phyloP scores from a whole-genome alignment of 2,329 filamentous ascomycete species.

The Blumeria graminis region DNA sequence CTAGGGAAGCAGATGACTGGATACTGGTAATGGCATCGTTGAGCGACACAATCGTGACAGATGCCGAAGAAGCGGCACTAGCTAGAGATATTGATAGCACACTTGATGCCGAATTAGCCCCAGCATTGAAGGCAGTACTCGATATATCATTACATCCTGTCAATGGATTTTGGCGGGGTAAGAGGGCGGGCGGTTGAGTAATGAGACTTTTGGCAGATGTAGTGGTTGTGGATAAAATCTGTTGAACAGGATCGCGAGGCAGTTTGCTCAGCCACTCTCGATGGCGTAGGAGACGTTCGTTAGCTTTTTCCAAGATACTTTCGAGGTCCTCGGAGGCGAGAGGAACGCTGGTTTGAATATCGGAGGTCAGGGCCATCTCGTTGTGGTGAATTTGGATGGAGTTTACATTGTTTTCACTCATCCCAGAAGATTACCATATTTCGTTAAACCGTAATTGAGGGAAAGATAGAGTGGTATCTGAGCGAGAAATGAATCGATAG shows the following conservation, averaged over 20 bases:
- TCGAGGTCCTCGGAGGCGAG: background rate
- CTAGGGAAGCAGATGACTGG: background rate
- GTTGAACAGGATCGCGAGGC: background rate
- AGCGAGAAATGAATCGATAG: no score
- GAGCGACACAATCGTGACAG: slow-evolving; percentile 1
- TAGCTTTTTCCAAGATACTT: slow-evolving; percentile 1
- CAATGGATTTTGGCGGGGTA: background rate
- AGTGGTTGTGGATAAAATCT: background rate
- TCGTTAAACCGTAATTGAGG: no score
- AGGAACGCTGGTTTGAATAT: background rate
- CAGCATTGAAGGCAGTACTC: background rate
- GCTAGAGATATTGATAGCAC: slow-evolving; percentile 1
- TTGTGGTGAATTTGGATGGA: no score
- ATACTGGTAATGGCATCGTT: background rate
- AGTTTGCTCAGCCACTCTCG: background rate
- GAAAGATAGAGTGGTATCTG: no score
- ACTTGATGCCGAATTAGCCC: background rate
- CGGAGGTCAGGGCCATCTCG: no score
- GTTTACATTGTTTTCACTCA: no score
- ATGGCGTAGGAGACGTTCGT: background rate
- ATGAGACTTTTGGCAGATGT: background rate
- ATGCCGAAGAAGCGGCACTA: slow-evolving; percentile 2
- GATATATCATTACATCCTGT: slow-evolving; percentile 1
- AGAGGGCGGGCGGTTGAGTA: background rate
- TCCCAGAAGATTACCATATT: no score